A percentile compares a stretch with the other conserved stretches of the same genome.
Conservation (phyloP, 176 grass and related monocot genomes). For the Secale cereale region DNA sequence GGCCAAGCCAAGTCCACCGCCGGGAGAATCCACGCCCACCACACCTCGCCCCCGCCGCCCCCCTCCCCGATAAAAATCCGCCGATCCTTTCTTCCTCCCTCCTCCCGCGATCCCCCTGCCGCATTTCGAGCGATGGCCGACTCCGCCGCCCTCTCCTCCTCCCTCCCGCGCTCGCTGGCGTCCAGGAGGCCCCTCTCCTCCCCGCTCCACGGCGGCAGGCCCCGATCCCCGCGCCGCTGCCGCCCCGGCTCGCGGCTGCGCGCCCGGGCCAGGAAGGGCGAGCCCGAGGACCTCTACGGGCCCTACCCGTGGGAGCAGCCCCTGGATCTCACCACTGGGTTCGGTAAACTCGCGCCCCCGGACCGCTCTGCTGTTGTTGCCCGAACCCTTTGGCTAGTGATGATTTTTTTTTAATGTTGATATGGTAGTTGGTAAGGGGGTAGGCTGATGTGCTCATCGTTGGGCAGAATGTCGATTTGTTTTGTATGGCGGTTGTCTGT, state of each 20-base stretch:
- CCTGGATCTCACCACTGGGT: constrained; percentile 30
- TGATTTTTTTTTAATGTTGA: background rate
- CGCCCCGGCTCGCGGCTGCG: constrained; percentile 30
- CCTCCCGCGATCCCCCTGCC: background rate
- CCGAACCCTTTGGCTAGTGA: background rate
- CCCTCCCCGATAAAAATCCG: constrained; percentile 1
- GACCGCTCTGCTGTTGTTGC: background rate
- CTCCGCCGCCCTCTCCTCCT: constrained; percentile 47
- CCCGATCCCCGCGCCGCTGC: constrained; percentile 10
- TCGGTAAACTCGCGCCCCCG: constrained; percentile 3
- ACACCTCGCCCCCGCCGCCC: constrained; percentile 20
- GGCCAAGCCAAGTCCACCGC: constrained; percentile 5
- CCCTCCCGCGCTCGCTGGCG: constrained; percentile 31
- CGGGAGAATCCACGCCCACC: constrained; percentile 29
- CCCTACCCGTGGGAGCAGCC: constrained; percentile 92
- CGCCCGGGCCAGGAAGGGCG: constrained; percentile 42
- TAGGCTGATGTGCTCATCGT: background rate
- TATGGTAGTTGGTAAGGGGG: background rate
- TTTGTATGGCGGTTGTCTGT: background rate
- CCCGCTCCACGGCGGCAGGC: constrained; percentile 7
- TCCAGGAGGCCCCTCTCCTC: constrained; percentile 37
- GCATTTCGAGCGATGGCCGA: constrained; percentile 50
- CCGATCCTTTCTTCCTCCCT: background rate
- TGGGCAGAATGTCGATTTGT: background rate
- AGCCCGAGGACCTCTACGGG: constrained; percentile 71